Conservation (phyloP, 2,329 filamentous ascomycete genomes). For the Aspergillus japonicus region DNA sequence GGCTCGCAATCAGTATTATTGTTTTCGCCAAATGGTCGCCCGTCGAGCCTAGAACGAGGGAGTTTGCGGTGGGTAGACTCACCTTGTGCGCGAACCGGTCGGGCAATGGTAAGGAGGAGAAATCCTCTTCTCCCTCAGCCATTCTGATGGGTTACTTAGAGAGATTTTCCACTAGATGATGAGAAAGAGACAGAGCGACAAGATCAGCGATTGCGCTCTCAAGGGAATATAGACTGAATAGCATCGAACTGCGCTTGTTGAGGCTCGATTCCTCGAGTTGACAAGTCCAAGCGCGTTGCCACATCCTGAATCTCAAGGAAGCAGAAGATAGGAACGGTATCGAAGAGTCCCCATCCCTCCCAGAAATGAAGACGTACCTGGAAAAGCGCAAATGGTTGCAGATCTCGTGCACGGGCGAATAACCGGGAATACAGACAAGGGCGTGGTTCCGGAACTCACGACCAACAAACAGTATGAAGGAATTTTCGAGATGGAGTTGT, state of each 20-base stretch:
- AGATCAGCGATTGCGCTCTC: conserved; percentile 5
- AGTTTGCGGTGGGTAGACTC: conserved; percentile 10
- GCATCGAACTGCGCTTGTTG: neutral
- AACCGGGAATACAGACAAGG: conserved; percentile 7
- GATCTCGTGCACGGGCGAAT: conserved; percentile 18
- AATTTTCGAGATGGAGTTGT: neutral
- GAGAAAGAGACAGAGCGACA: neutral
- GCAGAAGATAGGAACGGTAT: neutral
- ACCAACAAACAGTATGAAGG: neutral
- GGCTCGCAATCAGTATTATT: conserved; percentile 19
- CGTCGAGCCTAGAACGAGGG: no score
- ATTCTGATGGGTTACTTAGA: conserved; percentile 27
- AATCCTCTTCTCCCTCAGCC: conserved; percentile 46
- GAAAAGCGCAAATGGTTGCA: conserved; percentile 17
- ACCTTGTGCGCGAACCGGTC: conserved; percentile 47
- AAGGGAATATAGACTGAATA: neutral
- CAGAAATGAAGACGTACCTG: neutral
- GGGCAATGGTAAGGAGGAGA: conserved; percentile 43
- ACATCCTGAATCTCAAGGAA: neutral
- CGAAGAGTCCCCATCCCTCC: no score
- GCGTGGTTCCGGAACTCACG: neutral
- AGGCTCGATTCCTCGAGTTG: neutral
- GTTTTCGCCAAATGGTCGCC: neutral
- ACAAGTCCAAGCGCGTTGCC: neutral
- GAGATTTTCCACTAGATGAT: conserved; percentile 3